Percentiles rank a stretch among this genome's conserved stretches.
Conservation (phyloP, 306 rosid species). For the Echinosophora koreensis region DNA sequence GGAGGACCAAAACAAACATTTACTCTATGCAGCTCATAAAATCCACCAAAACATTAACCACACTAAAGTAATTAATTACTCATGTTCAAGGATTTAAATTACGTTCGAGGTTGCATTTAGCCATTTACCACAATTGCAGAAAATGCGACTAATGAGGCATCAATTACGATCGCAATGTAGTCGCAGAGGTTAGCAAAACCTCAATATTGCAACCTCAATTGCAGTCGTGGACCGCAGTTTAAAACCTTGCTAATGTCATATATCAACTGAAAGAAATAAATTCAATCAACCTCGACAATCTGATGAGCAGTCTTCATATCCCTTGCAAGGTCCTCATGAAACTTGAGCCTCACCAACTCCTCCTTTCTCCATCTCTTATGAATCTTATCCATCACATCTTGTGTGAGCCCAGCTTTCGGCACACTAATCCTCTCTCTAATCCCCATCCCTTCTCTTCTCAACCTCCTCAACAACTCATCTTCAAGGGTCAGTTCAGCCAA, state of each 20-base stretch:
- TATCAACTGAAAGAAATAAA: conserved; percentile 8
- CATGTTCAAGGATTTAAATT: too few relatives aligned
- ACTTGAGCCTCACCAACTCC: conserved; percentile 94
- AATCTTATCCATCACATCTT: conserved; percentile 88
- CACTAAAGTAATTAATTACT: not conserved
- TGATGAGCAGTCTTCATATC: conserved; percentile 94
- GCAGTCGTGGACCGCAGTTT: too few relatives aligned
- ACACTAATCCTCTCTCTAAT: conserved; percentile 77
- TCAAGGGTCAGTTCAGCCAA: conserved; percentile 93
- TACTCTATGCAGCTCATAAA: not conserved
- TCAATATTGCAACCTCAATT: too few relatives aligned
- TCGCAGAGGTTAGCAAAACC: too few relatives aligned
- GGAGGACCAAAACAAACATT: not conserved
- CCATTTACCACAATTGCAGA: too few relatives aligned
- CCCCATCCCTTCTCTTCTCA: conserved; percentile 88
- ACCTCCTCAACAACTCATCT: conserved; percentile 85
- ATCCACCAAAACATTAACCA: conserved; percentile 1
- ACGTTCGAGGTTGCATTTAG: too few relatives aligned
- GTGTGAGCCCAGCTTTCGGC: conserved; percentile 91
- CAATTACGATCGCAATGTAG: too few relatives aligned
- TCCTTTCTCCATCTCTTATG: conserved; percentile 87
- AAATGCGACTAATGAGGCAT: too few relatives aligned
- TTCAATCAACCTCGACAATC: conserved; percentile 73
- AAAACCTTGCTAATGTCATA: not conserved
- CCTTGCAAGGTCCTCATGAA: conserved; percentile 88